phyloP scores from a whole-genome alignment of 768 basidiomycete species.

The Termitomyces sp. region DNA sequence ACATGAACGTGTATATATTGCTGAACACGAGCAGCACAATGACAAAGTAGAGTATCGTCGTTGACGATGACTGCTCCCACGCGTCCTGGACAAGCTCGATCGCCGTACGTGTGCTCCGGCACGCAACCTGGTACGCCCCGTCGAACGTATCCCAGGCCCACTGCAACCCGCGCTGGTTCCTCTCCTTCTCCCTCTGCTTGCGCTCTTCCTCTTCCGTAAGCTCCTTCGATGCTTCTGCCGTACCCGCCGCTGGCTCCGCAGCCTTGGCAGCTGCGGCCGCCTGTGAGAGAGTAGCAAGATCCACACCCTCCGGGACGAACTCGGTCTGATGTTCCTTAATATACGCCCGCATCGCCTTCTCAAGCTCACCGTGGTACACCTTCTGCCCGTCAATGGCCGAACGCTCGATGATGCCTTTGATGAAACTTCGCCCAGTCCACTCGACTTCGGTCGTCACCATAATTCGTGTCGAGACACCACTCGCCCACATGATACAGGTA shows the following conservation, averaged over 20 bases:
- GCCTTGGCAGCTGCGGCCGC: slow-evolving; percentile 27
- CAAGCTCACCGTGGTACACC: slow-evolving; percentile 76
- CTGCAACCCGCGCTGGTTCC: slow-evolving; percentile 68
- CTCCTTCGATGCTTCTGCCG: slow-evolving; percentile 22
- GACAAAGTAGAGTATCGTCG: slow-evolving; percentile 66
- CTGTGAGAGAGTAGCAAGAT: slow-evolving; percentile 47
- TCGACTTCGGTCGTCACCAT: slow-evolving; percentile 89
- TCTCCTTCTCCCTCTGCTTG: slow-evolving; percentile 62
- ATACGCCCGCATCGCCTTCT: slow-evolving; percentile 80
- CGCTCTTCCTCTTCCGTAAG: slow-evolving; percentile 28
- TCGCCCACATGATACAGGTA: slow-evolving; percentile 95
- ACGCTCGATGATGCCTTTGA: slow-evolving; percentile 92
- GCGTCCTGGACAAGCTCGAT: slow-evolving; percentile 75
- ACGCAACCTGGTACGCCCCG: slow-evolving; percentile 67
- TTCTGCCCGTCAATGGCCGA: slow-evolving; percentile 92
- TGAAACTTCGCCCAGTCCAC: slow-evolving; percentile 96
- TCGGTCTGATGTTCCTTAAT: slow-evolving; percentile 87
- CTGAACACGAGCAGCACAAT: slow-evolving; percentile 69
- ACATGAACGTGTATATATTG: slow-evolving; percentile 62
- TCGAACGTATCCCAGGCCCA: slow-evolving; percentile 88
- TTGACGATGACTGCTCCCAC: slow-evolving; percentile 72
- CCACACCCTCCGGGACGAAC: slow-evolving; percentile 81
- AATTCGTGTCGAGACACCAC: slow-evolving; percentile 67
- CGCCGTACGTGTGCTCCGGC: slow-evolving; percentile 62
- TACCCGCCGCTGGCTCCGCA: neutral